A percentile compares a stretch with the other conserved stretches of the same genome.
Evolutionary conservation across 805 yeast species (phyloP).

Genomic region (fission yeast (Schizosaccharomyces pombe)): DNA sequence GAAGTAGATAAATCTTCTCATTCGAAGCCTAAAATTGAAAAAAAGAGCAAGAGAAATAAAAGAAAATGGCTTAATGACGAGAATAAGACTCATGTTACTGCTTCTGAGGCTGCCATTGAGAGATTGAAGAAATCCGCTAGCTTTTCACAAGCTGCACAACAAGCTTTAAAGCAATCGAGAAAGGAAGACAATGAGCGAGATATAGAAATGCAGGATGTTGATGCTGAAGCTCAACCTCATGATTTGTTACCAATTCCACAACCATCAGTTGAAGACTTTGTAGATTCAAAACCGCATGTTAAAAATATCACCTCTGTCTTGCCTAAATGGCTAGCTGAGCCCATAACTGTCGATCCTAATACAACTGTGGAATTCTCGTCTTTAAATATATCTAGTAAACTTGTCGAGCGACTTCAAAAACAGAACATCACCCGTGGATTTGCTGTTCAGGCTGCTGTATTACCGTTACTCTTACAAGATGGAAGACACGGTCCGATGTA

Average conservation of each 20-base stretch:
- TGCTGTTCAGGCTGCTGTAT: conserved; percentile 1
- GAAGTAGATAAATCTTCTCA: background rate
- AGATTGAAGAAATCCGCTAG: background rate
- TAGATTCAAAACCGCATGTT: background rate
- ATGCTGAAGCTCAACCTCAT: background rate
- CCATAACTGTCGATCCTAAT: background rate
- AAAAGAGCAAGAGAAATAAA: background rate
- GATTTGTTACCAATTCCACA: background rate
- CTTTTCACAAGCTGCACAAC: background rate
- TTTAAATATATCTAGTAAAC: background rate
- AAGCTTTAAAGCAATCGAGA: background rate
- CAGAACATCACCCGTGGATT: background rate
- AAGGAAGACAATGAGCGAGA: background rate
- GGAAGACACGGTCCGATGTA: background rate
- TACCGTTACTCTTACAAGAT: background rate
- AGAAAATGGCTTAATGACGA: background rate
- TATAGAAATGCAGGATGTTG: background rate
- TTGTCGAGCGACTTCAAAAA: background rate
- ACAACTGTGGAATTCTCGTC: background rate
- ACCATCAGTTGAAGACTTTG: background rate
- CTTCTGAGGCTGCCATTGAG: background rate
- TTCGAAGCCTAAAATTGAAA: background rate
- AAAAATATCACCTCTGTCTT: background rate
- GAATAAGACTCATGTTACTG: background rate
- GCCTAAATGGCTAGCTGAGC: conserved; percentile 3